Evolutionary conservation across 768 basidiomycete genomes (phyloP).

Genomic region (Podaxis carcinomalis): DNA sequence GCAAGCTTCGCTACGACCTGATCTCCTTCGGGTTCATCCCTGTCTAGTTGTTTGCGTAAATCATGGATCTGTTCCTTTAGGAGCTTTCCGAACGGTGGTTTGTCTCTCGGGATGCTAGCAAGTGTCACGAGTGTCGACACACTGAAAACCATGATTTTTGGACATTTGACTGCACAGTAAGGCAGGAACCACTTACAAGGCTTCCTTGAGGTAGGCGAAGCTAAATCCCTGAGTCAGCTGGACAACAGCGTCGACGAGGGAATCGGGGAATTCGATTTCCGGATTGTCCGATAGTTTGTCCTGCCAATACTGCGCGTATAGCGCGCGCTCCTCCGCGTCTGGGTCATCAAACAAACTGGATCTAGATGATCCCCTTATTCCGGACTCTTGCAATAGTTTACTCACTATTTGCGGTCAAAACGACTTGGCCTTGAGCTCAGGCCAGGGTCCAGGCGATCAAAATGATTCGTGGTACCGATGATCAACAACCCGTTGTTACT

Average conservation of each 20-base stretch:
- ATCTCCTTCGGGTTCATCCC: constrained; percentile 15
- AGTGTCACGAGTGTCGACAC: constrained; percentile 71
- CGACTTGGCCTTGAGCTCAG: constrained; percentile 75
- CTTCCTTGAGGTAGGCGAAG: constrained; percentile 88
- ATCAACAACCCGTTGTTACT: constrained; percentile 77
- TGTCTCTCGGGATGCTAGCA: constrained; percentile 46
- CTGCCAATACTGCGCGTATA: constrained; percentile 81
- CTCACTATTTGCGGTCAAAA: constrained; percentile 85
- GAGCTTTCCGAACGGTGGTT: constrained; percentile 43
- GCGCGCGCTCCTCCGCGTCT: constrained; percentile 51
- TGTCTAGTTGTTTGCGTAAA: constrained; percentile 65
- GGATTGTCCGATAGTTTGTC: constrained; percentile 63
- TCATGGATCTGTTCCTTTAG: constrained; percentile 56
- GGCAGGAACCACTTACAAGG: constrained; percentile 54
- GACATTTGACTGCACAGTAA: background rate
- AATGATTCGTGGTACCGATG: constrained; percentile 81
- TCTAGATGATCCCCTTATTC: background rate
- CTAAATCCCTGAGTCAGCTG: constrained; percentile 63
- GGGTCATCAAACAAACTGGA: constrained; percentile 74
- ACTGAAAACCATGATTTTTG: constrained; percentile 29
- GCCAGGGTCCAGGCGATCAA: constrained; percentile 74
- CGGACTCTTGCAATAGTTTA: constrained; percentile 9
- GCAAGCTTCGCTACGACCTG: background rate
- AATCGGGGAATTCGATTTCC: constrained; percentile 62
- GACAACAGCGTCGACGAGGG: constrained; percentile 57